Percentiles rank a stretch among this genome's conserved stretches.
Evolutionary conservation across 495 filamentous ascomycete species (phyloP).

Genomic region (Talaromyces ruber): DNA sequence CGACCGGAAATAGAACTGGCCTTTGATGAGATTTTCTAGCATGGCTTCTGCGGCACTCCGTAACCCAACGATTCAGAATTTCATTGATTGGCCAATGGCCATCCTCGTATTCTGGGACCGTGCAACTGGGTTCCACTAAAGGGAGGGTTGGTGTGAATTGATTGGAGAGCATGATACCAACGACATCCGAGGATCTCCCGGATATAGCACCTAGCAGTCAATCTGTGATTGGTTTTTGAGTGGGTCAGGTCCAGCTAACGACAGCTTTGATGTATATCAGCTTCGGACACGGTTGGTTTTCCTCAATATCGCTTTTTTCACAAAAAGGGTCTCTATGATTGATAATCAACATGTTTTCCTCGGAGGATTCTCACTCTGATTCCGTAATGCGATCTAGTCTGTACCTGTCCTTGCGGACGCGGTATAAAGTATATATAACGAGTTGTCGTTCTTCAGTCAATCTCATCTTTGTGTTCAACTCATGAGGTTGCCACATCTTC

Average conservation of each 20-base stretch:
- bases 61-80: neutral
- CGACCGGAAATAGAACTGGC: too few relatives aligned
- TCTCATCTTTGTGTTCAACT: neutral
- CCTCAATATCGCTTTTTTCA: too few relatives aligned
- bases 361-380: neutral
- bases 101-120: neutral
- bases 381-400: neutral
- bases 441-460: neutral
- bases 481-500: neutral
- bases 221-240: too few relatives aligned
- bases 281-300: too few relatives aligned
- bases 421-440: neutral
- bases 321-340: neutral
- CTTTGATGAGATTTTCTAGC: neutral
- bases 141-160: neutral
- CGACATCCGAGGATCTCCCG: neutral
- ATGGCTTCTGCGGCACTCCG: neutral
- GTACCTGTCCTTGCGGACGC: neutral
- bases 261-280: too few relatives aligned
- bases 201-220: slow-evolving; percentile 1
- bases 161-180: neutral
- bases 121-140: slow-evolving; percentile 1
- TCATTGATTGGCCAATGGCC: slow-evolving; percentile 2
- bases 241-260: too few relatives aligned
- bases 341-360: neutral